These are phyloP conservation scores for Carex parvula DNA, from an alignment of 176 grass and related monocot species.

Conservation along the genomic window DNA sequence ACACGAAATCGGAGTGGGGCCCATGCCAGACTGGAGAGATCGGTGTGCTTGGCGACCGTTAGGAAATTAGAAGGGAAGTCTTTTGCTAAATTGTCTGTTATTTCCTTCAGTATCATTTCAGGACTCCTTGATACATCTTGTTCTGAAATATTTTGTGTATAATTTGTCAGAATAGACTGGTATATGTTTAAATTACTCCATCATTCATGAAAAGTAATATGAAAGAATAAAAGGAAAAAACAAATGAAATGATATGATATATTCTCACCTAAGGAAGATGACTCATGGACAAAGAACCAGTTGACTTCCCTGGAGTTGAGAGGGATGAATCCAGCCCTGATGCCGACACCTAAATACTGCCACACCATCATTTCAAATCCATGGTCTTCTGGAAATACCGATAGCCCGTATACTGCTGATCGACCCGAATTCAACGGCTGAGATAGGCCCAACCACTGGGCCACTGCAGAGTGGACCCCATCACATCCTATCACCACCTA, in stretches of 20 bases:
- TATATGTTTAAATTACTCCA: not conserved
- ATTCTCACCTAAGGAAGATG: slow-evolving; percentile 15
- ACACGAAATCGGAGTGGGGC: slow-evolving; percentile 24
- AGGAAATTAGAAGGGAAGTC: slow-evolving; percentile 26
- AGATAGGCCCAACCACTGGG: slow-evolving; percentile 29
- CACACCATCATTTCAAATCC: not conserved
- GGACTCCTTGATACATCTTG: slow-evolving; percentile 20
- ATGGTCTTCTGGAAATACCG: slow-evolving; percentile 27
- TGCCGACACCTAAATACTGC: not conserved
- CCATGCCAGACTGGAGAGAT: slow-evolving; percentile 15
- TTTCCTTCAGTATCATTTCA: slow-evolving; percentile 16
- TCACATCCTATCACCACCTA: slow-evolving; percentile 44
- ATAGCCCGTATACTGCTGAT: slow-evolving; percentile 2
- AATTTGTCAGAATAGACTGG: not conserved
- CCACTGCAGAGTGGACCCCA: slow-evolving; percentile 52
- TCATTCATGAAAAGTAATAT: not conserved
- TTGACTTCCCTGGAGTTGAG: slow-evolving; percentile 7
- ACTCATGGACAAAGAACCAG: slow-evolving; percentile 21
- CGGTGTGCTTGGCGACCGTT: not conserved
- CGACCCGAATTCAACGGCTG: slow-evolving; percentile 13
- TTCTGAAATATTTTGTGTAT: not conserved
- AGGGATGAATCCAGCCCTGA: slow-evolving; percentile 26
- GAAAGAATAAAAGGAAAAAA: not conserved
- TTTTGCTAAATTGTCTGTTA: slow-evolving; percentile 22
- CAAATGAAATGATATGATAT: not conserved